phyloP scores from a whole-genome alignment of 257 asterid genomes.

The Vinca minor region DNA sequence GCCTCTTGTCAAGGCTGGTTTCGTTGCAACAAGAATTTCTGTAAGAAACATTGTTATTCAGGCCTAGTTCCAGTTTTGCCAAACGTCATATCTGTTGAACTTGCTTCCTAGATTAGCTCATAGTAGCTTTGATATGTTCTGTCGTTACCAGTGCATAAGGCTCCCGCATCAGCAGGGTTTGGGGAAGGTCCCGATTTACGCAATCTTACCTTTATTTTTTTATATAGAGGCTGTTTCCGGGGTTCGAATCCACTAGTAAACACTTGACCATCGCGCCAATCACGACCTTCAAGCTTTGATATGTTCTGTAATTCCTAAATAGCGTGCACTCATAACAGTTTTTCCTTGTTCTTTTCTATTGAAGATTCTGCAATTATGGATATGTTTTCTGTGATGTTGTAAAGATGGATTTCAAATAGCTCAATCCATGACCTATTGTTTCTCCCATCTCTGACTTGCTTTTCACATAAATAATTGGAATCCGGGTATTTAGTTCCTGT shows the following conservation, averaged over 20 bases:
- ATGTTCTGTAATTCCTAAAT: too few species aligned
- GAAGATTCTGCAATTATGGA: background rate
- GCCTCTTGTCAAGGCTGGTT: conserved; percentile 84
- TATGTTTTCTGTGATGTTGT: background rate
- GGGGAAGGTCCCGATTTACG: too few species aligned
- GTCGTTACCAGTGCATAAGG: too few species aligned
- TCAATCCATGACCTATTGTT: background rate
- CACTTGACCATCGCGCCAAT: too few species aligned
- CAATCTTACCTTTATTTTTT: too few species aligned
- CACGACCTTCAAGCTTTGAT: background rate
- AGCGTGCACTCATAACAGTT: background rate
- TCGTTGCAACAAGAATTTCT: conserved; percentile 95
- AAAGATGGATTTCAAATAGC: background rate
- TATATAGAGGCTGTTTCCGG: too few species aligned
- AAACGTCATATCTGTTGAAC: background rate
- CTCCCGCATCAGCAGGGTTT: too few species aligned
- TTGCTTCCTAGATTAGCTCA: background rate
- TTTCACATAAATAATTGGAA: background rate
- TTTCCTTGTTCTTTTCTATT: background rate
- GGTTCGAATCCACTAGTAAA: too few species aligned
- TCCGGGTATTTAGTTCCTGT: background rate
- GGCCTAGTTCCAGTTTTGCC: background rate
- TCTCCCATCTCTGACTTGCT: background rate
- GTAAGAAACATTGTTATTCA: conserved; percentile 30
- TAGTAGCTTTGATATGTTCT: background rate